Evolutionary conservation across 805 yeast genomes (phyloP).

Genomic region (Starmerella apis): DNA sequence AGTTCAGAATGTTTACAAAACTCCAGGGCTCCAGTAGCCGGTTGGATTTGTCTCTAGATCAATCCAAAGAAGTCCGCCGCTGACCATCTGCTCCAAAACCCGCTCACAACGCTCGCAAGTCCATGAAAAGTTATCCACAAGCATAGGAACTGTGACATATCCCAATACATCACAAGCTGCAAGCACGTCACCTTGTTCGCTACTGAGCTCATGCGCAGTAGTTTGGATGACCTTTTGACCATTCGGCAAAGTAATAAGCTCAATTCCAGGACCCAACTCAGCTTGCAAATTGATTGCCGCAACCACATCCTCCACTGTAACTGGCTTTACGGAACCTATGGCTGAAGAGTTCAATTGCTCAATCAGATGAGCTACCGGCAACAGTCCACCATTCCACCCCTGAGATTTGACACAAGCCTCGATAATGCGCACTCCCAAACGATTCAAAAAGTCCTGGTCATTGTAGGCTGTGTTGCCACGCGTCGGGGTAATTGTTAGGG

Average conservation of each 20-base stretch:
- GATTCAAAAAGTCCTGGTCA: constrained; percentile 32
- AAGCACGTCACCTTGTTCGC: constrained; percentile 60
- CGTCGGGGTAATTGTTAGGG: neutral
- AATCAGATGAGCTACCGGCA: constrained; percentile 47
- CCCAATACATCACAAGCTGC: constrained; percentile 74
- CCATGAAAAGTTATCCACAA: constrained; percentile 75
- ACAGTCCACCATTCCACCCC: constrained; percentile 71
- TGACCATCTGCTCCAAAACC: constrained; percentile 67
- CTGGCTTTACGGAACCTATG: neutral
- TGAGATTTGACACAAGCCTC: constrained; percentile 64
- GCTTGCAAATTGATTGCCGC: constrained; percentile 45
- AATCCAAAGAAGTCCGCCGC: constrained; percentile 76
- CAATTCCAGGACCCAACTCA: constrained; percentile 61
- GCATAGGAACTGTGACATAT: constrained; percentile 50
- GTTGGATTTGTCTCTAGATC: constrained; percentile 39
- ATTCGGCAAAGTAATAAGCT: constrained; percentile 45
- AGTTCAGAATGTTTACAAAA: neutral
- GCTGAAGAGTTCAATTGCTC: constrained; percentile 26
- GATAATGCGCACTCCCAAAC: constrained; percentile 60
- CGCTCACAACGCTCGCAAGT: constrained; percentile 47
- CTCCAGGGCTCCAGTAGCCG: constrained; percentile 33
- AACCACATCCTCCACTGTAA: constrained; percentile 43
- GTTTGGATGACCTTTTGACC: constrained; percentile 49
- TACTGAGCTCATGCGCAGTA: constrained; percentile 51
- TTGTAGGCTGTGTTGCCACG: neutral